Evolutionary conservation across 305 asterid genomes (phyloP).

Genomic region (Fraxinus latifolia): DNA sequence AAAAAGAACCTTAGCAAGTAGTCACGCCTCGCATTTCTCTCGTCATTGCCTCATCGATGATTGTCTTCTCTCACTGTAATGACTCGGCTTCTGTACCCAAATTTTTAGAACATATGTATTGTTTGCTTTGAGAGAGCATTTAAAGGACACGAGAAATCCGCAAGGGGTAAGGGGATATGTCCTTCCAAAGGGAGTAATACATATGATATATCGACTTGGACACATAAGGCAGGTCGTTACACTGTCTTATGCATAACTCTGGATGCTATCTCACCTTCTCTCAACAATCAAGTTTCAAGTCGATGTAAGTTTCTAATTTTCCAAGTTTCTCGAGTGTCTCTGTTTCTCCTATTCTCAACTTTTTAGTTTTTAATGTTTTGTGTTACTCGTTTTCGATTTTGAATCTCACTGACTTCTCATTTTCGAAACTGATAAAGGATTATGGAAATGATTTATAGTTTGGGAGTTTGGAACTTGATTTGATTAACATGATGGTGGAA

Average conservation of each 20-base stretch:
- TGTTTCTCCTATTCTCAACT: neutral
- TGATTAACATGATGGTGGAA: neutral
- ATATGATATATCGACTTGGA: neutral
- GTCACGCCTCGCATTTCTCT: neutral
- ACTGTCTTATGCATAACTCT: neutral
- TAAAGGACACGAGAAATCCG: neutral
- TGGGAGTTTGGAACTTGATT: neutral
- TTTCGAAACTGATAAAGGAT: neutral
- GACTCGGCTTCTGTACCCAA: neutral
- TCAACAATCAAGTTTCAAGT: neutral
- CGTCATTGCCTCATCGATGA: neutral
- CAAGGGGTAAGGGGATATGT: neutral
- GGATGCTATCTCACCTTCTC: neutral
- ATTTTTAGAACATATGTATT: neutral
- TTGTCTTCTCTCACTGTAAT: neutral
- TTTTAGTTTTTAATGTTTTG: neutral
- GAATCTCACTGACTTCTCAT: neutral
- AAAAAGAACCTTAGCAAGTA: neutral
- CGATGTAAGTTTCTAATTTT: neutral
- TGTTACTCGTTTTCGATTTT: neutral
- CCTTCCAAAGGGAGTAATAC: too few relatives aligned
- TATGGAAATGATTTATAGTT: neutral
- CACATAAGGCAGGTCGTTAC: neutral
- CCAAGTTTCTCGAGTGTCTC: neutral
- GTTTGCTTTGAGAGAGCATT: too few relatives aligned